Base-by-base conservation (phyloP, 148 eudicot genomes). In the Camellia granthamiana region DNA sequence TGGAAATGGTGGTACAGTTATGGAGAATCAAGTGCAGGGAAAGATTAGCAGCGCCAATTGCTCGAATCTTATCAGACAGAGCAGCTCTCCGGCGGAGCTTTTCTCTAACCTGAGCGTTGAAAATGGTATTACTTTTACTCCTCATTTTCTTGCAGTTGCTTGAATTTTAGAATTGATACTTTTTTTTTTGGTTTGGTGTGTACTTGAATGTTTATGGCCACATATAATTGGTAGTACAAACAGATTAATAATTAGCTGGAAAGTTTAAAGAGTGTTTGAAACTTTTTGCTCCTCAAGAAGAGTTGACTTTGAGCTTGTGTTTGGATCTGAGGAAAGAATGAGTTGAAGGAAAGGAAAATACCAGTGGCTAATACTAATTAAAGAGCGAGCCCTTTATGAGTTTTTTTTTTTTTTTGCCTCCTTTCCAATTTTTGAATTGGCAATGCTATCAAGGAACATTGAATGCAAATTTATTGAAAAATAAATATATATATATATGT, bases 51-150 rank as follows among this genome's bases (percentile, higher is more conserved):
- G 61, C 76, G 76, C 49, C 4, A 78, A 82, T 70, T 9, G 76
- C 81, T 80, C 82, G 14, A 77, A 70, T 79, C 87, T 89, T 18
- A 21, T 80, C 3, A 78, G 91, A 72, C 91, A 89, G 70, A 85
- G 82, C 67, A 89, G 91, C 74, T 86, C 91, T 43, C 91, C 91
- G 55, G 86, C 89, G 66, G 89, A 85, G 59, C 70, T 89, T 55
- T 83, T 85, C 74, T 73, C 86, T 18, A 52, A 69, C 66, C 64
- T 80, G 41, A 60, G 67, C 0, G 58, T 62, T 66, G 84, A 83
- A 43, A 81, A 83, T 58, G 85, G 84, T 79, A 82, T 75, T 15
- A 23, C n/a, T 13, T 67, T 75, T 15, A 23, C n/a, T 13, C 72
- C 70, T 58, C 52, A 19, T 69, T 72, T 72, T 76, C 13, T 54